Evolutionary conservation across 2,329 filamentous ascomycete species (phyloP).

Genomic region (Ascomycota sp.): DNA sequence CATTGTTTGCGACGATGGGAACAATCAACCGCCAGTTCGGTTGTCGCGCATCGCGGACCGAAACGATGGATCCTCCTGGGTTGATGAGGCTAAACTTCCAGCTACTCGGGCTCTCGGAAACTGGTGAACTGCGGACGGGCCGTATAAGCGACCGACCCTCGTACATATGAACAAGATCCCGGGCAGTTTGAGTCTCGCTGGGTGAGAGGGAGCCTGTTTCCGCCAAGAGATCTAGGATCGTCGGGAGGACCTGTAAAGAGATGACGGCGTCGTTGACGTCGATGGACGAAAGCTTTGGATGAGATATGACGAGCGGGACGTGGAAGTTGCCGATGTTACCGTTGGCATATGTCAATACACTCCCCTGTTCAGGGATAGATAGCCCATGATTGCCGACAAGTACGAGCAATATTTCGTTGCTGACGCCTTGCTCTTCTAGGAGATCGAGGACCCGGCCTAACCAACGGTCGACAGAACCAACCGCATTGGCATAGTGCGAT

Average conservation of each 20-base stretch:
- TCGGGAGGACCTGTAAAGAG: constrained; percentile 13
- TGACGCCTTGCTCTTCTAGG: constrained; percentile 10
- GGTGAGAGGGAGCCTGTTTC: constrained; percentile 11
- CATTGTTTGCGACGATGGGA: constrained; percentile 7
- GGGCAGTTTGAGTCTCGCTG: constrained; percentile 7
- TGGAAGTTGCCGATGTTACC: constrained; percentile 13
- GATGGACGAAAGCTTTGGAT: constrained; percentile 12
- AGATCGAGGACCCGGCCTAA: constrained; percentile 11
- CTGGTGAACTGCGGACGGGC: constrained; percentile 5
- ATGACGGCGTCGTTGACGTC: constrained; percentile 12
- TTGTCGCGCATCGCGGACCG: constrained; percentile 4
- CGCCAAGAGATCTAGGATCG: constrained; percentile 14
- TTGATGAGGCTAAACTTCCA: constrained; percentile 9
- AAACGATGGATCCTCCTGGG: constrained; percentile 6
- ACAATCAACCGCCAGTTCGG: constrained; percentile 7
- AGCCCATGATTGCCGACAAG: constrained; percentile 14
- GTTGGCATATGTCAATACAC: constrained; percentile 13
- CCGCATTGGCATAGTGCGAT: constrained; percentile 12
- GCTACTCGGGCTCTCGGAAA: constrained; percentile 4
- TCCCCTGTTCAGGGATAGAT: constrained; percentile 12
- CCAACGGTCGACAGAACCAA: constrained; percentile 14
- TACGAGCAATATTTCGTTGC: constrained; percentile 12
- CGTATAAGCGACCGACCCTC: constrained; percentile 15
- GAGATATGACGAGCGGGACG: constrained; percentile 13
- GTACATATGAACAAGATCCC: constrained; percentile 12